Conservation (phyloP, 139 green algal species). For the Chlamydomonas schloesseri region DNA sequence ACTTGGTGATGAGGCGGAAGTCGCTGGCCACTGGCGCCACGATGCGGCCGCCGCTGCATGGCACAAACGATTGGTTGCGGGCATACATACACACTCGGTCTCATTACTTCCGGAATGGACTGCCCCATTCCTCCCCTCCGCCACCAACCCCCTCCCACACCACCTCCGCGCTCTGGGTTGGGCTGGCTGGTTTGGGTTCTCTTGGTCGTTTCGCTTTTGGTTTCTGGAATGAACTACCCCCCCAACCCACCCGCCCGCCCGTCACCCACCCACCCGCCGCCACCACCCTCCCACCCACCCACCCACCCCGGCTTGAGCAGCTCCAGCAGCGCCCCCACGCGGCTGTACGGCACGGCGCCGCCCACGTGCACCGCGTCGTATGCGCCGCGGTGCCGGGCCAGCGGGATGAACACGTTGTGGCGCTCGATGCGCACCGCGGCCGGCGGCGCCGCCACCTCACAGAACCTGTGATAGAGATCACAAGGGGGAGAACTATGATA, state of each 20-base stretch:
- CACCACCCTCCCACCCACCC: neutral
- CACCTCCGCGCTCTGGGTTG: no score
- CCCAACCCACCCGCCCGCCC: neutral
- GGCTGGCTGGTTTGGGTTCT: no score
- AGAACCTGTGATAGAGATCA: constrained; percentile 61
- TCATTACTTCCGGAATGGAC: no score
- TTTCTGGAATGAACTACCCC: no score
- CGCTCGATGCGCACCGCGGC: constrained; percentile 17
- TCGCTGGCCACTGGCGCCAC: constrained; percentile 34
- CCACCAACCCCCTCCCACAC: no score
- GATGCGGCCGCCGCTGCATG: constrained; percentile 51
- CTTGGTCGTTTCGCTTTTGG: no score
- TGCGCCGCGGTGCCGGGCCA: constrained; percentile 35
- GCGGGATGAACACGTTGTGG: constrained; percentile 74
- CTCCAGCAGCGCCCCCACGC: constrained; percentile 53
- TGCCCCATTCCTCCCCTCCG: no score
- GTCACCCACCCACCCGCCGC: neutral
- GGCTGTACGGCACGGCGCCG: constrained; percentile 60
- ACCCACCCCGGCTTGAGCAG: constrained; percentile 58
- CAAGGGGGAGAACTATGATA: no score
- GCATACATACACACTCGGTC: no score
- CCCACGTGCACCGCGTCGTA: constrained; percentile 78
- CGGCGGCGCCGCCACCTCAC: constrained; percentile 33
- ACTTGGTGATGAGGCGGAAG: constrained; percentile 21
- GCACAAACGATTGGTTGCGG: no score